A percentile compares a stretch with the other conserved stretches of the same genome.
phyloP scores from a whole-genome alignment of 208 protist species.

The Trypanosomatidae sp. region DNA sequence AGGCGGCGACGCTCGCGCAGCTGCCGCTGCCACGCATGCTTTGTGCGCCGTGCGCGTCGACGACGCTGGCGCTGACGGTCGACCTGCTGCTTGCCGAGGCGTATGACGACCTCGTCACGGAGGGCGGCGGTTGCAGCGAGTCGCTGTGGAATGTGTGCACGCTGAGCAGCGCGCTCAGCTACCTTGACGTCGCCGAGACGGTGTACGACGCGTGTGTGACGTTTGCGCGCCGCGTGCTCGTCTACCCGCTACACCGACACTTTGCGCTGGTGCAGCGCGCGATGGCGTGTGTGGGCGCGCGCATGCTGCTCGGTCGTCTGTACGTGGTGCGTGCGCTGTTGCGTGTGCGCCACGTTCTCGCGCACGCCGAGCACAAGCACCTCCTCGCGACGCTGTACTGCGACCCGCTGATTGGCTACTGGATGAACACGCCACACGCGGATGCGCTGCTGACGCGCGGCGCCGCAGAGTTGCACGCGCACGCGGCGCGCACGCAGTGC shows the following conservation, averaged over 20 bases:
- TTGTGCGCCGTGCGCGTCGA: constrained; percentile 21
- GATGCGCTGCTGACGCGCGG: constrained; percentile 30
- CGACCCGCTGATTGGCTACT: constrained; percentile 66
- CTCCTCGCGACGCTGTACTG: constrained; percentile 67
- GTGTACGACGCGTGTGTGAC: constrained; percentile 63
- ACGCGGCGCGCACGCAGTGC: constrained; percentile 43
- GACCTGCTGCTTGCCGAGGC: constrained; percentile 77
- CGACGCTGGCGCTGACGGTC: constrained; percentile 51
- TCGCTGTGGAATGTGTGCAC: constrained; percentile 82
- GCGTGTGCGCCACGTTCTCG: constrained; percentile 50
- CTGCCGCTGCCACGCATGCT: constrained; percentile 31
- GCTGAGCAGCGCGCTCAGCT: constrained; percentile 71
- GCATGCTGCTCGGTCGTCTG: constrained; percentile 48
- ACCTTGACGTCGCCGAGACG: constrained; percentile 58
- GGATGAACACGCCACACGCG: constrained; percentile 24
- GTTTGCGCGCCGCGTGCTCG: constrained; percentile 64
- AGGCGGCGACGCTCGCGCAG: constrained; percentile 26
- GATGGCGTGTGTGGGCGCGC: constrained; percentile 49
- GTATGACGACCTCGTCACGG: constrained; percentile 84
- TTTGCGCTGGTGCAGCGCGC: constrained; percentile 59
- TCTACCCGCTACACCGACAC: constrained; percentile 81
- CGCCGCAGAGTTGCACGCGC: constrained; percentile 56
- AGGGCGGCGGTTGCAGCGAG: constrained; percentile 76
- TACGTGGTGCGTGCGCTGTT: constrained; percentile 65
- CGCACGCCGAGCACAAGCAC: constrained; percentile 72